Base-by-base conservation (phyloP, 352 stramenopile genomes). In the Phytophthora pistaciae region DNA sequence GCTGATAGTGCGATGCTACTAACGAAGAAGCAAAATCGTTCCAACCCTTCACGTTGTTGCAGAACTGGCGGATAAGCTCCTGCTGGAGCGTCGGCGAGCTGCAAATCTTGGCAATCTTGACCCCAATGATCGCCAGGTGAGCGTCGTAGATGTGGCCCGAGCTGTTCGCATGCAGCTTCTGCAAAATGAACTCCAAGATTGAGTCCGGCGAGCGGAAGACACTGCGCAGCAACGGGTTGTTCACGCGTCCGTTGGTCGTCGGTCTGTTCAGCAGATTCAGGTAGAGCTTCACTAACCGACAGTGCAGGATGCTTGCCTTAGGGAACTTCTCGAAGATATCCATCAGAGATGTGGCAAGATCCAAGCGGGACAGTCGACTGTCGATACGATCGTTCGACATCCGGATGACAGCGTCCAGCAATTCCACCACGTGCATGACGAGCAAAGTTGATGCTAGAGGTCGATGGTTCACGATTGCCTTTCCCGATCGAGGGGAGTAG, bases 21-120 rank as follows among this genome's bases (percentile, higher is more conserved):
- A 95, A 65, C 11, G 84, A 90, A 16, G 83, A 85, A 23, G 71
- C 71, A 56, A 93, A 92, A 49, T 91, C 83, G n/a, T 75, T 71
- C 88, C 88, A 95, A 3, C 80, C 83, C 11, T 78, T 56, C 29
- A 87, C 74, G 31, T 77, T 85, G 56, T 81, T 83, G 62, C 84
- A 93, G 56, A 91, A 94, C 59, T 95, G 88, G 2, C 82, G 78
- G 58, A 95, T 90, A 3, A 95, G 68, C 66, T 95, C 86, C 59
- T 95, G 88, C 29, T 93, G 84, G 2, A 95, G 75, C 3, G 79
- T 85, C 8, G 86, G 84, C 0, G 86, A 84, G 50, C 84, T 93
- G 54, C 87, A 93, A 55, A 93, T 91, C 64, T 91, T 92, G 59
- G 91, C 83, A 60, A 94, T 93, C 36, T 93, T 93, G 4, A 94